A percentile compares a stretch with the other conserved stretches of the same genome.
These are phyloP conservation scores for Xylogone sp. DNA, from an alignment of 2,329 filamentous ascomycete species.

Conservation along the genomic window DNA sequence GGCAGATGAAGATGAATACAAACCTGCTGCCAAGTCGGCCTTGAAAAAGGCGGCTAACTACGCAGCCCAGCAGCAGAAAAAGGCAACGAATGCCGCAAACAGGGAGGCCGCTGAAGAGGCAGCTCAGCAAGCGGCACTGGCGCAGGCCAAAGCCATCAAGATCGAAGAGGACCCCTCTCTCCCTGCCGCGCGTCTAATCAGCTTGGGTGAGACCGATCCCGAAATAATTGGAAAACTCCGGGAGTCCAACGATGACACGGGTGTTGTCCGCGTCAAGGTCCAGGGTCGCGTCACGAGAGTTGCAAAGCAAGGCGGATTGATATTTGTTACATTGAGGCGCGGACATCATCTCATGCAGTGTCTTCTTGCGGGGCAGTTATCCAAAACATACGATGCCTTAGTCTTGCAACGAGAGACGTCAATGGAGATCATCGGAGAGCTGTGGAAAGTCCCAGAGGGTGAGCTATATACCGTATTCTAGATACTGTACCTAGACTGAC, in stretches of 20 bases:
- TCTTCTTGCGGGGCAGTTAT: constrained; percentile 72
- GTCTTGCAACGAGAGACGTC: constrained; percentile 69
- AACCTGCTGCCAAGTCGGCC: constrained; percentile 63
- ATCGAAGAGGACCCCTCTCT: constrained; percentile 67
- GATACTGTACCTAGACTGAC: no score
- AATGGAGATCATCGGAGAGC: constrained; percentile 64
- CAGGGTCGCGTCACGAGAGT: constrained; percentile 73
- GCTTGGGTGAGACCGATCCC: constrained; percentile 63
- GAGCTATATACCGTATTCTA: no score
- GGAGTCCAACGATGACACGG: constrained; percentile 34
- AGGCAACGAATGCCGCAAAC: constrained; percentile 74
- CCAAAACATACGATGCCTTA: constrained; percentile 70
- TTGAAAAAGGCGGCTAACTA: constrained; percentile 79
- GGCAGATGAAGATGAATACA: not conserved
- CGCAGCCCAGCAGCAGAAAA: constrained; percentile 67
- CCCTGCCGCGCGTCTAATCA: constrained; percentile 71
- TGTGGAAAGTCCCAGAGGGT: constrained; percentile 57
- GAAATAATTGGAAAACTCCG: constrained; percentile 32
- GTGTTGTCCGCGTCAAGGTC: constrained; percentile 66
- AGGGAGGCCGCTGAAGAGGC: constrained; percentile 62
- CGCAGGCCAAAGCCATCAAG: constrained; percentile 77
- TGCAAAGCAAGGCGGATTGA: constrained; percentile 76
- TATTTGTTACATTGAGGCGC: constrained; percentile 83
- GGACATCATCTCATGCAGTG: constrained; percentile 85
- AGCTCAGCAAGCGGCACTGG: constrained; percentile 70